These are phyloP conservation scores for Coemansia sp. DNA, from an alignment of 192 early-diverging fungal species.

Conservation along the genomic window DNA sequence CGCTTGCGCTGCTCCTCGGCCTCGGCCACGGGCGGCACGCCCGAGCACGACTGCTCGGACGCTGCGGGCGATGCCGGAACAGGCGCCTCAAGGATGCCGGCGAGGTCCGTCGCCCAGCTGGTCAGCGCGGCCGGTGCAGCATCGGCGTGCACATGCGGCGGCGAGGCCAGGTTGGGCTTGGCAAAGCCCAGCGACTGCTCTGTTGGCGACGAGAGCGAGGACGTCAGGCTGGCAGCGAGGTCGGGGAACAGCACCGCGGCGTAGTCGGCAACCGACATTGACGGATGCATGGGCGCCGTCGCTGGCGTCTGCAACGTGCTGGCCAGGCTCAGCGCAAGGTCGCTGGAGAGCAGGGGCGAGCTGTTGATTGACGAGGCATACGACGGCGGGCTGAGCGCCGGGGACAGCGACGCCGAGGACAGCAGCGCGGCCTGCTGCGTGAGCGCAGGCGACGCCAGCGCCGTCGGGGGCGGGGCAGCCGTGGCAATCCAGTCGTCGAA, in stretches of 20 bases:
- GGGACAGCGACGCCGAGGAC: slow-evolving; percentile 26
- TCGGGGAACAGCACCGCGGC: slow-evolving; percentile 47
- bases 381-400: slow-evolving; percentile 29
- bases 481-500: slow-evolving; percentile 48
- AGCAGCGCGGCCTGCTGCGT: slow-evolving; percentile 8
- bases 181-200: background rate
- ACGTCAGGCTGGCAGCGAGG: slow-evolving; percentile 21
- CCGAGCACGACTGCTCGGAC: no score
- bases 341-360: slow-evolving; percentile 36
- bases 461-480: slow-evolving; percentile 38
- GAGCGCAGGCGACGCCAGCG: slow-evolving; percentile 34
- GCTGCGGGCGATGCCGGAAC: background rate
- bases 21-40: slow-evolving; percentile 5
- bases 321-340: slow-evolving; percentile 39
- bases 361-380: slow-evolving; percentile 21
- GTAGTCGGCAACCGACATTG: slow-evolving; percentile 37
- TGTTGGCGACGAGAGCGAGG: slow-evolving; percentile 13
- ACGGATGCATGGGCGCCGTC: no score
- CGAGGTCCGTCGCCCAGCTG: slow-evolving; percentile 2
- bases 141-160: background rate
- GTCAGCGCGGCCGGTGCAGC: background rate
- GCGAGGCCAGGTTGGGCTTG: background rate
- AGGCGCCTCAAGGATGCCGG: slow-evolving; percentile 7
- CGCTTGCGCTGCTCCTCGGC: slow-evolving; percentile 16
- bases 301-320: slow-evolving; percentile 24